Percentiles rank a stretch among this genome's conserved stretches.
Conservation (phyloP, 495 filamentous ascomycete genomes). For the Aspergillus nidulans region DNA sequence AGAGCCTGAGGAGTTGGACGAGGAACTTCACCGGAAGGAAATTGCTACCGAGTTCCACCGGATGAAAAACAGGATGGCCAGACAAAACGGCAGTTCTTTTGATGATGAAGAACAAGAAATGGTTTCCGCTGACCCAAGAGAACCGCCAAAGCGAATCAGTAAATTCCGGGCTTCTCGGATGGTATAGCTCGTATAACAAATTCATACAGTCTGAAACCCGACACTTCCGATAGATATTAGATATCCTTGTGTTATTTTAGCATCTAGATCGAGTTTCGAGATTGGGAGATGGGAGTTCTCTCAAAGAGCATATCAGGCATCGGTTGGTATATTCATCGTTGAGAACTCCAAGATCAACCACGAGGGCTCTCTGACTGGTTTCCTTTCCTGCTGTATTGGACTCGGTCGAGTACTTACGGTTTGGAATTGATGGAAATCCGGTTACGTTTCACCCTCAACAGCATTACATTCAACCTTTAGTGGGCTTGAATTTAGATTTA, state of each 20-base stretch:
- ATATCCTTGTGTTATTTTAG: neutral
- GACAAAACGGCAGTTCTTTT: slow-evolving; percentile 71
- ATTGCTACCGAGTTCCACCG: slow-evolving; percentile 76
- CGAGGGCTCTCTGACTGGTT: slow-evolving; percentile 26
- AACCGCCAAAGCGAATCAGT: slow-evolving; percentile 70
- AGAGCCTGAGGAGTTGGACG: slow-evolving; percentile 71
- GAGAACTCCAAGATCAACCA: slow-evolving; percentile 23
- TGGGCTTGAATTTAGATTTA: neutral
- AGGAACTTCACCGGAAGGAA: slow-evolving; percentile 65
- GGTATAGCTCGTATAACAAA: slow-evolving; percentile 27
- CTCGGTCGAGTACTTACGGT: slow-evolving; percentile 24
- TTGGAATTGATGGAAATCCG: slow-evolving; percentile 14
- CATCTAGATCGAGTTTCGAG: neutral
- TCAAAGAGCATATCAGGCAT: slow-evolving; percentile 11
- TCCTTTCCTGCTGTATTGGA: slow-evolving; percentile 22
- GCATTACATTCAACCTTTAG: neutral
- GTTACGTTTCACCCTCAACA: slow-evolving; percentile 31
- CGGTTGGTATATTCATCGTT: slow-evolving; percentile 16
- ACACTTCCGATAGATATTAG: neutral
- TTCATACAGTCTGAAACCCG: slow-evolving; percentile 15
- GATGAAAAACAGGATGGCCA: slow-evolving; percentile 72
- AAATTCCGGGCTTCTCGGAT: slow-evolving; percentile 84
- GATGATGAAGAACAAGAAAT: slow-evolving; percentile 51
- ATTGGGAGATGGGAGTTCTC: neutral
- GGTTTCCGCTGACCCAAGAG: slow-evolving; percentile 55